Base-by-base conservation (phyloP, 495 filamentous ascomycete genomes). In the Xylaria telfairii region DNA sequence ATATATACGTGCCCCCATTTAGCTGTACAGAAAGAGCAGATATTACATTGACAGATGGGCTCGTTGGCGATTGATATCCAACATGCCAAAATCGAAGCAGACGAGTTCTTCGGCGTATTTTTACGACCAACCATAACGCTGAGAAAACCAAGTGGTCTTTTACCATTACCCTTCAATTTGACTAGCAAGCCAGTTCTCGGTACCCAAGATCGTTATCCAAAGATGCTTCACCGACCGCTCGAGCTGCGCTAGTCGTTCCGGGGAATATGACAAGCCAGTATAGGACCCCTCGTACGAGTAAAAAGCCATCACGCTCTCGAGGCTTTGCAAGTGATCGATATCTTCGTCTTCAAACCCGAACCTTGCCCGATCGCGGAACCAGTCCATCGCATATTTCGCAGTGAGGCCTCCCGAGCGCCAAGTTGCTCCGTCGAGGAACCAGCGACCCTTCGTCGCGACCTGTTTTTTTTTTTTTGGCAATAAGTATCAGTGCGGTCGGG, bases 361-460 rank as follows among this genome's bases (percentile, higher is more conserved):
- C 4, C 37, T 34, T 37, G 19, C 42, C 24, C 62, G 24, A 19
- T 49, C 28, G 30, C 30, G 62, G 19, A 65, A 49, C 62, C 62
- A 51, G 4, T 64, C 61, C 4, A 64, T 24, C 24, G 24, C 21
- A 34, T 49, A 64, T n/a, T 41, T 41, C 1, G 61, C 61, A 32
- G 61, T 34, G 61, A 64, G 61, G n/a, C 61, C 61, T 19, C 61
- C 61, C 6, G 61, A 47, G 7, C 61, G 26, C 61, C 61, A 64
- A 10, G 61, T 64, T 13, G 61, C 42, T n/a, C 61, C 61, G 61
- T 64, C 61, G 61, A 64, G 61, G 26, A 46, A 64, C 61, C 61
- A 64, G 26, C 61, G 61, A 6, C 61, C 61, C 42, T 46, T 64
- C 0, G 61, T 42, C 41, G 61, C 41, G n/a, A 64, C 61, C 61